Conservation (phyloP, 192 early-diverging fungal genomes). For the Irineochytrium annulatum region DNA sequence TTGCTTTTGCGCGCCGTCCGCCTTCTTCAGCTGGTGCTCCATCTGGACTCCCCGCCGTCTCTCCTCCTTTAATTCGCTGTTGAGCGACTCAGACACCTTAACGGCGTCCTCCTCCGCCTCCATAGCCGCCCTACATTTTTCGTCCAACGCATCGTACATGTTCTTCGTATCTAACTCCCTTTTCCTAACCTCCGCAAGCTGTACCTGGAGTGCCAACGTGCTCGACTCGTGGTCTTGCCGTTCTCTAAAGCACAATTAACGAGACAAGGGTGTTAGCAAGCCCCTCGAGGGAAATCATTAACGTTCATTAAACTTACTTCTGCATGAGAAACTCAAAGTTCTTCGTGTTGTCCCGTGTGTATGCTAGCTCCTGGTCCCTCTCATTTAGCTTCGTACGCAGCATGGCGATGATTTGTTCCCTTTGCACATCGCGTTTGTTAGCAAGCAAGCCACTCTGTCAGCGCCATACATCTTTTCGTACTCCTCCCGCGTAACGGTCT, state of each 20-base stretch:
- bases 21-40: constrained; percentile 26
- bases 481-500: constrained; percentile 11
- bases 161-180: constrained; percentile 17
- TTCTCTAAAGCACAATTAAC: constrained; percentile 25
- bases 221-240: constrained; percentile 41
- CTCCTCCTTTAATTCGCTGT: constrained; percentile 47
- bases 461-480: constrained; percentile 30
- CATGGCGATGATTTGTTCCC: constrained; percentile 44
- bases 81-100: background rate
- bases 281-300: background rate
- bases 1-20: constrained; percentile 5
- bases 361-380: constrained; percentile 26
- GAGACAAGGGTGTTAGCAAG: background rate
- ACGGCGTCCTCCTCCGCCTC: constrained; percentile 39
- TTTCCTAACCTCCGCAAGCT: constrained; percentile 33
- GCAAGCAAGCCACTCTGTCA: constrained; percentile 1
- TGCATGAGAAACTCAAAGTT: background rate
- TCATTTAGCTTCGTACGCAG: constrained; percentile 38
- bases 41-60: constrained; percentile 31
- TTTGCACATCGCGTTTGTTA: constrained; percentile 13
- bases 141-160: constrained; percentile 32
- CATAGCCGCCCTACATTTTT: constrained; percentile 30
- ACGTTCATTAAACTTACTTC: constrained; percentile 3
- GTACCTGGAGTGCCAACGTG: constrained; percentile 38
- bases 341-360: constrained; percentile 2